Base-by-base conservation (phyloP, 257 asterid species). In the Lavandula angustifolia region DNA sequence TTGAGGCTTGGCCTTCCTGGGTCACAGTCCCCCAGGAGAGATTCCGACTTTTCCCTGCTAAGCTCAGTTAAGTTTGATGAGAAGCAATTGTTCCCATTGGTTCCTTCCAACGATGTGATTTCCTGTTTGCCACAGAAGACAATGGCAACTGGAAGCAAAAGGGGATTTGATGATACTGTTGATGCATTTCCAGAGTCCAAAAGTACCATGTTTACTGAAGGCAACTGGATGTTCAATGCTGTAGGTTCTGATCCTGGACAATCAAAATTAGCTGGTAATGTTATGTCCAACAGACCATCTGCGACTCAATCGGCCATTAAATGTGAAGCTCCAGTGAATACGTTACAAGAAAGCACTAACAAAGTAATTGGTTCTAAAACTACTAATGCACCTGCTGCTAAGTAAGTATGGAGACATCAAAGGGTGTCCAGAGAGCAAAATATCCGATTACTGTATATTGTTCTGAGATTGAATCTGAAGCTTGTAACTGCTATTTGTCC, bases 1-100 rank as follows among this genome's bases (percentile, higher is more conserved):
- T 47, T 90, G 81, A 85, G 86, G 81, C 95, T 90, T 68, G 92
- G 96, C 60, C 96, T 90, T 63, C 97, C 97, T 16, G 97, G 97
- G 71, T 90, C 95, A 18, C 95, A 84, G 50, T 90, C 95, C 55
- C 92, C 96, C 0, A 82, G 81, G 66, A 74, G 88, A 35, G 87
- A 80, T 49, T 62, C 76, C 1, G 86, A 79, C 13, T 77, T 81
- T 33, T 46, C 70, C 56, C 65, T 47, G 38, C 51, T 70, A 7
- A 72, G 75, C 76, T 47, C 83, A 1, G 85, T 40, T 11, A 78
- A 78, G 56, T 73, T 82, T 42, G 92, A 83, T 13, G 96, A 90
- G 74, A 85, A 87, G 76, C 83, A 69, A 9, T 68, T 90, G 77
- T 90, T 90, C 64, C 96, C 97, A 0, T 67, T 87, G 78, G 76